phyloP scores from a whole-genome alignment of 2,329 filamentous ascomycete genomes.

The Aspergillus caelatus region DNA sequence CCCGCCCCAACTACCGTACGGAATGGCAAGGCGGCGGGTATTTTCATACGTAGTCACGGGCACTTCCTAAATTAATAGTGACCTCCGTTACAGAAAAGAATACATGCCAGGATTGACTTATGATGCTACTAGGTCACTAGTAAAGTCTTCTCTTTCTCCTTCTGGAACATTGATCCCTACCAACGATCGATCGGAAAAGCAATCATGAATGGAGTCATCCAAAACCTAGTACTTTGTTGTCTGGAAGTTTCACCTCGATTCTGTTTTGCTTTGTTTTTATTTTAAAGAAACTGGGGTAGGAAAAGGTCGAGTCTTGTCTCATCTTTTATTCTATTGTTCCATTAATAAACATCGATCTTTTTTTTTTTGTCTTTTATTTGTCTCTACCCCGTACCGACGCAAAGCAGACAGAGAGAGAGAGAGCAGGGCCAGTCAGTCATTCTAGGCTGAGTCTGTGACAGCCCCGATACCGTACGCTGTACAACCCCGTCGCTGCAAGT shows the following conservation, averaged over 20 bases:
- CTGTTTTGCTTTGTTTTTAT: neutral
- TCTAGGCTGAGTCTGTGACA: conserved; percentile 1
- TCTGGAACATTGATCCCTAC: conserved; percentile 19
- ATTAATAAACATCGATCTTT: conserved; percentile 6
- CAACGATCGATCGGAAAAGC: conserved; percentile 7
- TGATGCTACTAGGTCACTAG: neutral
- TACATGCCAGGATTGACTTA: neutral
- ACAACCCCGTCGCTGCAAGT: conserved; percentile 3
- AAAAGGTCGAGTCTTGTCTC: neutral
- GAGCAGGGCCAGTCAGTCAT: neutral
- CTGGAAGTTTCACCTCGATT: neutral
- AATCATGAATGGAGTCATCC: neutral
- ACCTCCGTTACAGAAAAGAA: neutral
- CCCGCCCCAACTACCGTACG: conserved; percentile 8
- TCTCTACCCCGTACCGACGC: neutral
- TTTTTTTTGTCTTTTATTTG: conserved; percentile 7
- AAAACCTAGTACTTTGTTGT: conserved; percentile 6
- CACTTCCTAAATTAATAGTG: neutral
- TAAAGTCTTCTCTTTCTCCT: conserved; percentile 1
- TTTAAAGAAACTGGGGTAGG: neutral
- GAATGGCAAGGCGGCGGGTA: conserved; percentile 3
- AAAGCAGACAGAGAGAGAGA: neutral
- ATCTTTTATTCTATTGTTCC: conserved; percentile 8
- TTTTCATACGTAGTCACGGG: neutral
- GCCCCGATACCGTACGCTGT: conserved; percentile 1